phyloP scores from a whole-genome alignment of 257 asterid genomes.

The Nicotiana attenuata region DNA sequence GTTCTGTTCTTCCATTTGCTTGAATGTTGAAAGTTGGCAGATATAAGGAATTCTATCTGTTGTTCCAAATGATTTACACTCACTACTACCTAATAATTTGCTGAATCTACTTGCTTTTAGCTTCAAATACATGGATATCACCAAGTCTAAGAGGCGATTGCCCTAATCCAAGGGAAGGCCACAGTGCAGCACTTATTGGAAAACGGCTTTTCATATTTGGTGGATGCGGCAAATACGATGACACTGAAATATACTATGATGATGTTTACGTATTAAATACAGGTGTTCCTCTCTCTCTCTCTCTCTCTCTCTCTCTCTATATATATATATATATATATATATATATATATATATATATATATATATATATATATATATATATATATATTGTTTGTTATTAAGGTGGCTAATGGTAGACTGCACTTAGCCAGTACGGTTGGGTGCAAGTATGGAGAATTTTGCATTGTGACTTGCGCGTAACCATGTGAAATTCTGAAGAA shows the following conservation, averaged over 20 bases:
- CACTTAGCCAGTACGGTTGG: neutral
- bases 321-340: too few relatives aligned
- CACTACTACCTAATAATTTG: neutral
- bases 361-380: too few relatives aligned
- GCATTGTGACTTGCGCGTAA: neutral
- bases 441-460: neutral
- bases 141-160: slow-evolving; percentile 83
- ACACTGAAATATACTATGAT: slow-evolving; percentile 72
- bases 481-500: neutral
- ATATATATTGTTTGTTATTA: too few relatives aligned
- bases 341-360: too few relatives aligned
- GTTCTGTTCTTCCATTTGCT: neutral
- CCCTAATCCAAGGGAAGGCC: slow-evolving; percentile 97
- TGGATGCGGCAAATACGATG: slow-evolving; percentile 78
- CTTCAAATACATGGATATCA: slow-evolving; percentile 70
- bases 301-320: neutral
- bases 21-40: neutral
- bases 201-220: slow-evolving; percentile 91
- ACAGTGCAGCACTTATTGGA: slow-evolving; percentile 93
- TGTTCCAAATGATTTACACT: slow-evolving; percentile 1
- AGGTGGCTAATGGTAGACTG: neutral
- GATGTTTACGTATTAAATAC: slow-evolving; percentile 84
- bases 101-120: slow-evolving; percentile 29
- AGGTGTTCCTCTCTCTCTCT: slow-evolving; percentile 39
- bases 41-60: neutral